Percentiles rank a stretch among this genome's conserved stretches.
Conservation (phyloP, 2,329 filamentous ascomycete genomes). For the Calonectria leucothoes region DNA sequence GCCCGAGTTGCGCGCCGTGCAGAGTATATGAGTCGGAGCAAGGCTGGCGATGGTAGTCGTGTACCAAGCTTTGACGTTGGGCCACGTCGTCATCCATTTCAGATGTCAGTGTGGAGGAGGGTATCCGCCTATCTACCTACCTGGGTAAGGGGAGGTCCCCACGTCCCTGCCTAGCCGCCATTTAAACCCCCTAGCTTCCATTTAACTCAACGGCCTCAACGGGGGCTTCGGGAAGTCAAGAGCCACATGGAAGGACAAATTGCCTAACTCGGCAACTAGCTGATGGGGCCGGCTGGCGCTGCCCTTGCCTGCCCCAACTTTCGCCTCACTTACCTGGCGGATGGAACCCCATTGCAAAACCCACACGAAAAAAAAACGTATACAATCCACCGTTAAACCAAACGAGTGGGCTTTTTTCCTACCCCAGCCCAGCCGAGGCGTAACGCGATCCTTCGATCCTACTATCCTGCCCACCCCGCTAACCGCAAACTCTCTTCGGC, state of each 20-base stretch:
- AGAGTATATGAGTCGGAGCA: not conserved
- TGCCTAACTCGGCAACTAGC: slow-evolving; percentile 21
- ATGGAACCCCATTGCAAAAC: slow-evolving; percentile 13
- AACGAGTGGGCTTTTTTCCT: not conserved
- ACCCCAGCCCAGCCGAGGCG: slow-evolving; percentile 10
- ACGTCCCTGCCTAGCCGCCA: not conserved
- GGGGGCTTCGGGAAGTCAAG: slow-evolving; percentile 19
- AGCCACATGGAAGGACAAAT: slow-evolving; percentile 1
- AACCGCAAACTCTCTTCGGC: slow-evolving; percentile 16
- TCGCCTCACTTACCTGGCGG: not conserved
- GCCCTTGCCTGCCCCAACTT: not conserved
- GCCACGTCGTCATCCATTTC: slow-evolving; percentile 6
- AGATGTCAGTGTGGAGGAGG: slow-evolving; percentile 1
- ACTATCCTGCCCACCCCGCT: slow-evolving; percentile 8
- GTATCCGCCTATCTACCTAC: slow-evolving; percentile 6
- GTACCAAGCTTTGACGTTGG: not conserved
- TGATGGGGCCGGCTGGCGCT: not conserved
- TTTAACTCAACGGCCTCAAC: slow-evolving; percentile 11
- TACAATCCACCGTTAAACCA: not conserved
- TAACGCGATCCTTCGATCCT: slow-evolving; percentile 5
- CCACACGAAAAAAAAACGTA: not conserved
- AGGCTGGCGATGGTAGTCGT: not conserved
- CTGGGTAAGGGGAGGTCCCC: slow-evolving; percentile 6
- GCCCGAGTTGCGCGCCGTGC: not conserved
- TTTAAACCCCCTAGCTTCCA: slow-evolving; percentile 5